These are phyloP conservation scores for Davidsoniella neocaledoniae DNA, from an alignment of 2,329 filamentous ascomycete species.

Conservation along the genomic window DNA sequence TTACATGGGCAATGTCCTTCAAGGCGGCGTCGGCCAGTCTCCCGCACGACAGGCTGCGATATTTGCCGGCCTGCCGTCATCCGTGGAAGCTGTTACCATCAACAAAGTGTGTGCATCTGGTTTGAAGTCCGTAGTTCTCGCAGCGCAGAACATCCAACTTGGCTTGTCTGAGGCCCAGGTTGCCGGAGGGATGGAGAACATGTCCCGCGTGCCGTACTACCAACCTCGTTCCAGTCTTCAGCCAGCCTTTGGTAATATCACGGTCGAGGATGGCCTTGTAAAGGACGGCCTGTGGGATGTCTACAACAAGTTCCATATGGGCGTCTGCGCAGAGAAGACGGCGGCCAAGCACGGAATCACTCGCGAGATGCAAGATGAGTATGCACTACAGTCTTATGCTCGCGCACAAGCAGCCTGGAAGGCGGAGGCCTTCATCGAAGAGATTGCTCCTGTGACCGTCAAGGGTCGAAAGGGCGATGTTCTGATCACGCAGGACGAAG, in stretches of 20 bases:
- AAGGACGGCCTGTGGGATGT: slow-evolving; percentile 94
- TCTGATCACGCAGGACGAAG: slow-evolving; percentile 69
- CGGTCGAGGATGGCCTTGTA: slow-evolving; percentile 79
- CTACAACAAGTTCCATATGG: slow-evolving; percentile 96
- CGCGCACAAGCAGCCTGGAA: slow-evolving; percentile 84
- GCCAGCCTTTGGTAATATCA: slow-evolving; percentile 72
- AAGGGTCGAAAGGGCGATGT: slow-evolving; percentile 70
- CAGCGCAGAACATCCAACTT: slow-evolving; percentile 87
- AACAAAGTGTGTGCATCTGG: slow-evolving; percentile 98
- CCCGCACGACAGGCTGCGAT: slow-evolving; percentile 83
- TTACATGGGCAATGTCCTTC: slow-evolving; percentile 94
- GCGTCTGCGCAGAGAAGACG: slow-evolving; percentile 86
- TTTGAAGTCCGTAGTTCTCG: slow-evolving; percentile 77
- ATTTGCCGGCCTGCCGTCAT: slow-evolving; percentile 68
- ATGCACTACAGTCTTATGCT: slow-evolving; percentile 77
- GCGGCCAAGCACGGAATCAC: slow-evolving; percentile 73
- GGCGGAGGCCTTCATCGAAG: slow-evolving; percentile 65
- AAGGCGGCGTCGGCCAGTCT: slow-evolving; percentile 69
- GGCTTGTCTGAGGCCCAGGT: slow-evolving; percentile 77
- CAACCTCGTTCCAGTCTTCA: slow-evolving; percentile 64
- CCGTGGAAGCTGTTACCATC: slow-evolving; percentile 75
- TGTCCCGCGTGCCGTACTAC: slow-evolving; percentile 89
- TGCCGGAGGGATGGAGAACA: slow-evolving; percentile 95
- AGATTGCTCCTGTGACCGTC: slow-evolving; percentile 77
- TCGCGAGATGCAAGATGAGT: slow-evolving; percentile 76